Base-by-base conservation (phyloP, 2,329 filamentous ascomycete genomes). In the Rutstroemia sp. region DNA sequence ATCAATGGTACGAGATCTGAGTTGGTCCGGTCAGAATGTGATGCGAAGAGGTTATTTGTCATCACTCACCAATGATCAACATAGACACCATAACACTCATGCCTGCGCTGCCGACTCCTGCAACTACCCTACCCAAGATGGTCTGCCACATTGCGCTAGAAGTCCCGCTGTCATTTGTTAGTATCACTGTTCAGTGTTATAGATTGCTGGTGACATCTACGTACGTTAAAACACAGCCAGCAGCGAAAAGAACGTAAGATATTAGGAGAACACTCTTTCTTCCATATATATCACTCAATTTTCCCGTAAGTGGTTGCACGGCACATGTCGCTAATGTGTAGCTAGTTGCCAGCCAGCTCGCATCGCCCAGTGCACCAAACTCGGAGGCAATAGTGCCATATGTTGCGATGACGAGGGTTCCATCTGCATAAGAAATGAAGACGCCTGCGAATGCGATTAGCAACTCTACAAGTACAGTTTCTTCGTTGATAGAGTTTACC, bases 261-360 rank as follows among this genome's bases (percentile, higher is more conserved):
- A 71, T 65, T 4, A 54, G 18, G 18, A 54, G 25, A n/a, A 16
- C 30, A 39, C 30, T 54, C 44, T 54, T 54, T 30, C 44, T 39
- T 27, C 52, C 52, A 63, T 80, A 82, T 14, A 82, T 77, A 62
- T 82, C 85, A 51, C 78, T 83, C 4, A 88, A 73, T 63, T 86
- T 87, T 48, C 86, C 86, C 62, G 87, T 90, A 0, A 90, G 72
- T 1, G 87, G 88, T 67, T 92, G 88, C 63, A 87, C 89, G 21
- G 84, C 85, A 3, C 87, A 88, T 52, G 89, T 72, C 1, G 87
- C 89, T 52, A 92, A 75, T 64, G 90, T 87, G 69, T 92, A 87
- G 9, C 79, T 80, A 60, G 49, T 57, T 18, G 80, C 77, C 10
- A 83, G 65, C 80, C 82, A 83, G 58, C 76, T 81, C 3, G 81